Evolutionary conservation across 2,329 filamentous ascomycete genomes (phyloP), one percentile per base, ranked within the genome.

Genomic region (Xylariaceae sp.): DNA sequence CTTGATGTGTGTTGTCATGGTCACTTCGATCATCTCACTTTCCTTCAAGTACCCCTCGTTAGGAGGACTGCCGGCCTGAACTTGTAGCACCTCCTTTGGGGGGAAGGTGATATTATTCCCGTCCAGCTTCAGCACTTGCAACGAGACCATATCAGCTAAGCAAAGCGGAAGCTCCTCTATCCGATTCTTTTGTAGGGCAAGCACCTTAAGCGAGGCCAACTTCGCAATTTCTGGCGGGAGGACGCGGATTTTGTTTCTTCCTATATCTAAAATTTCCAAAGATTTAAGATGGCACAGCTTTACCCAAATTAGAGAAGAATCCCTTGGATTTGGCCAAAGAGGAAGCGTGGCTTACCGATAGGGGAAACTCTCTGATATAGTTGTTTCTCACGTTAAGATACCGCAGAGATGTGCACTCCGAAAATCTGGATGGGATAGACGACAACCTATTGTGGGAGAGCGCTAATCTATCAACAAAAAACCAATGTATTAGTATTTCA

Each of bases 231-330:
- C 89, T 45, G 88, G 84, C 0, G 93, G 92, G 1, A 98, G 81
- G 9, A 83, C 78, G 46, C 83, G 84, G 59, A 98, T 86, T 71
- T 89, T 91, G 71, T 98, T 98, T 66, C 90, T 86, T 71, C 92
- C 93, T 52, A 98, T 82, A 75, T 98, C 93, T 59, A 98, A 83
- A 56, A 97, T 96, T 75, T 98, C 93, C 52, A 98, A 83, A 32
- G 91, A 89, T 50, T 85, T 88, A 59, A 98, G 81, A 72, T 92
- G 87, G 71, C 93, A 93, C 56, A 98, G 84, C 92, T 96, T 70
- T 20, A 61, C 62, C 48, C 52, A 21, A 20, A 45, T 68, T 47
- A 71, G 65, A 55, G 21, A 32, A 43, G 21, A 29, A 7, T 29
- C 10, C 47, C 44, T n/a, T 9, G 9, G 20, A 12, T 46, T 40